phyloP scores from a whole-genome alignment of 192 early-diverging fungal species.

The Podila verticillata region DNA sequence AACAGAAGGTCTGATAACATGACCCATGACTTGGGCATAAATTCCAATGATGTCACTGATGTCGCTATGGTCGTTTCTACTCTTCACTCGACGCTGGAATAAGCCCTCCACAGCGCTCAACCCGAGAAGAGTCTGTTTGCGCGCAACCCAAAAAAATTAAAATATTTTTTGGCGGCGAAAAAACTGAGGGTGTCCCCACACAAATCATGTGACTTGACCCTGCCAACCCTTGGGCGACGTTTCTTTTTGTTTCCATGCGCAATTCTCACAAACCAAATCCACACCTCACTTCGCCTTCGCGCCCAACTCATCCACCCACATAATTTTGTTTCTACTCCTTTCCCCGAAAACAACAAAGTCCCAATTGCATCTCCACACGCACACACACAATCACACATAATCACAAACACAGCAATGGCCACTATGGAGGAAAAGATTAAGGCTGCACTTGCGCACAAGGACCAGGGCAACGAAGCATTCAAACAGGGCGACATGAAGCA shows the following conservation, averaged over 20 bases:
- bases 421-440: conserved; percentile 39
- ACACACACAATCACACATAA: background rate
- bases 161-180: no score
- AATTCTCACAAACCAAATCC: background rate
- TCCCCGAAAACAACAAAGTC: no score
- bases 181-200: no score
- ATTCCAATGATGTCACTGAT: no score
- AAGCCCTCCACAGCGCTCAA: no score
- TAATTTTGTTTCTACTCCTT: background rate
- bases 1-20: no score
- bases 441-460: conserved; percentile 35
- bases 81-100: no score
- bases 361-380: background rate
- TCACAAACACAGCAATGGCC: conserved; percentile 8
- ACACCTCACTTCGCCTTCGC: background rate
- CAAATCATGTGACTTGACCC: no score
- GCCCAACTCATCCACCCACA: background rate
- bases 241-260: conserved; percentile 4
- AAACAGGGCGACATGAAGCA: conserved; percentile 43
- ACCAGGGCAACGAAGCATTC: conserved; percentile 51
- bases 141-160: no score
- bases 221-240: background rate
- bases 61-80: no score
- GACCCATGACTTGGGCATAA: no score
- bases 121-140: no score